Percentiles rank a stretch among this genome's conserved stretches.
phyloP scores from a whole-genome alignment of 2,329 filamentous ascomycete species.

The Colletotrichum shisoi region DNA sequence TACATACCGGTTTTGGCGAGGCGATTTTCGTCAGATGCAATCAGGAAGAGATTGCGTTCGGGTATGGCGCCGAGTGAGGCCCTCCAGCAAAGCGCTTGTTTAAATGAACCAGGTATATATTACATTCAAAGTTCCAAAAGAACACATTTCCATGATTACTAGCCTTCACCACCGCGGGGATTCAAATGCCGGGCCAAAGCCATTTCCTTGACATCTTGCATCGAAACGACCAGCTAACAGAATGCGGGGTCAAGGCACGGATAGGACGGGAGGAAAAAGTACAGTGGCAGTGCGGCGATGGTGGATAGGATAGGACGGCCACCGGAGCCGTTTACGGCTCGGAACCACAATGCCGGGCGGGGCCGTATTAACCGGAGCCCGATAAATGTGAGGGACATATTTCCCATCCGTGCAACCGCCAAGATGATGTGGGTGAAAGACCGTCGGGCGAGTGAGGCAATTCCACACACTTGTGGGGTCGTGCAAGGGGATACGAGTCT shows the following conservation, averaged over 20 bases:
- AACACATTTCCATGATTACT: too few relatives aligned
- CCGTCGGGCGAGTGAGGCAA: neutral
- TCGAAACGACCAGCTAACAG: neutral
- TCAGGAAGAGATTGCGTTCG: neutral
- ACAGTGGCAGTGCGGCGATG: neutral
- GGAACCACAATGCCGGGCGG: constrained; percentile 10
- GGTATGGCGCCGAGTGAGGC: neutral
- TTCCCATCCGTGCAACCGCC: neutral
- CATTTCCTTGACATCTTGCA: neutral
- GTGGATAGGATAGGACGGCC: neutral
- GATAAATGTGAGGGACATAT: neutral
- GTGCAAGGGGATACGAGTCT: constrained; percentile 6
- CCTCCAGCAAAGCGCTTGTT: neutral
- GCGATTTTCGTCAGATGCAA: neutral
- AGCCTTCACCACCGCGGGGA: too few relatives aligned
- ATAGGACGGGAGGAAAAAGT: neutral
- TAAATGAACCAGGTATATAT: neutral
- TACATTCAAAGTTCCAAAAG: too few relatives aligned
- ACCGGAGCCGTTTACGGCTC: constrained; percentile 1
- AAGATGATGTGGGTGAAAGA: neutral
- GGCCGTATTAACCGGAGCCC: constrained; percentile 5
- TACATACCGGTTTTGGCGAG: neutral
- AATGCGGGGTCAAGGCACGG: neutral
- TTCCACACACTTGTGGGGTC: neutral
- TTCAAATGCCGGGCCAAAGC: neutral